Evolutionary conservation across 1,284 basidiomycete genomes (phyloP).

Genomic region (Tremellales sp.): DNA sequence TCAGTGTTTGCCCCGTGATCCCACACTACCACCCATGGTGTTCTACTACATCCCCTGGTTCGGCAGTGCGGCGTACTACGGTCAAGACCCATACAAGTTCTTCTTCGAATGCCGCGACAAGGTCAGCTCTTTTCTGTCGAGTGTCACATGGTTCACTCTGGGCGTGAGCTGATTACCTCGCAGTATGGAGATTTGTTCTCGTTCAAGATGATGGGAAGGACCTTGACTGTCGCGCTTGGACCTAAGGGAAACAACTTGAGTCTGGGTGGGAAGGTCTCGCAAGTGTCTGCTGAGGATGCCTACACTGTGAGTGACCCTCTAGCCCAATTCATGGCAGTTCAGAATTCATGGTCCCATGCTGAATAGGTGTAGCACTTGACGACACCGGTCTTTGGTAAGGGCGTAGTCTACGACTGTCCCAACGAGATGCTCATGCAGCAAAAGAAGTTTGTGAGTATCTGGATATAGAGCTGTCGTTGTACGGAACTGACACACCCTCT

Average conservation of each 20-base stretch:
- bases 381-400: constrained; percentile 91
- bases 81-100: constrained; percentile 74
- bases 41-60: constrained; percentile 74
- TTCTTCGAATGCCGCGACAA: constrained; percentile 73
- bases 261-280: constrained; percentile 85
- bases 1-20: constrained; percentile 58
- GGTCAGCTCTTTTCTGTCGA: constrained; percentile 52
- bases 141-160: no score
- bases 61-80: constrained; percentile 70
- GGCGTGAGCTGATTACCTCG: neutral
- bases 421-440: constrained; percentile 99
- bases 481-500: no score
- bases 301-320: constrained; percentile 65
- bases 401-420: constrained; percentile 95
- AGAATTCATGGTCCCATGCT: neutral
- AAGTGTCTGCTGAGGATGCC: constrained; percentile 93
- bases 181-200: constrained; percentile 81
- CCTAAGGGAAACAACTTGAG: constrained; percentile 92
- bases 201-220: constrained; percentile 82
- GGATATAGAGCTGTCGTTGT: constrained; percentile 5
- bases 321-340: neutral
- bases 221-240: constrained; percentile 86
- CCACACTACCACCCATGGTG: constrained; percentile 65
- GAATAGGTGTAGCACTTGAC: constrained; percentile 70
- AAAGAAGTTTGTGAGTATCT: constrained; percentile 73